Base-by-base conservation (phyloP, 169 alveolate species). In the Toxoplasma gondii region DNA sequence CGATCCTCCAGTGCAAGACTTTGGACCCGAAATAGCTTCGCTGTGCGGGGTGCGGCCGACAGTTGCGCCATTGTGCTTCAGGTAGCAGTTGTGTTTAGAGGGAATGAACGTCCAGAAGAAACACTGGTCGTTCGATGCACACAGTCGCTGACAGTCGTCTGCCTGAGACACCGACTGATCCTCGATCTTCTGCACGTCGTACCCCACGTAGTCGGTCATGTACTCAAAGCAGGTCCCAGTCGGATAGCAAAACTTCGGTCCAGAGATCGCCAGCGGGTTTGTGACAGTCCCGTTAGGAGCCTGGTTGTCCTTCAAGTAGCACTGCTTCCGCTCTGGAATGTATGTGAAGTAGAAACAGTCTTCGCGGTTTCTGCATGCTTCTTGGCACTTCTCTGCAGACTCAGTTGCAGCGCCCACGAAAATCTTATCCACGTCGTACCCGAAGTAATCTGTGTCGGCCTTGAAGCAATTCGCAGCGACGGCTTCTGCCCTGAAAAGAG, bases 1-100 rank as follows among this genome's bases (percentile, higher is more conserved):
- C 78, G 78, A 24, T 4, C 34, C 10, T 4, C 78, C 34, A 12
- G 34, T 44, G 67, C 90, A 82, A 67, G 17, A 36, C 67, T 82
- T 82, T 24, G 90, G 90, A 49, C 90, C 90, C 39, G 90, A 82
- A 31, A 82, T 36, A 7, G 90, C 90, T 24, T 82, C 90, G 24
- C 87, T 78, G 87, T 78, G 87, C 9, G 39, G 24, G 31, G 34
- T 34, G 45, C 87, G 87, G 53, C 87, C 87, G 24, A 38, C 53
- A 31, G 87, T 78, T 36, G 90, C 90, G 39, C 90, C 90, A 12
- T 82, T 24, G 41, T 29, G 31, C 90, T 82, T 82, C 31, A 82
- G 38, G 36, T 82, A 82, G 67, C 90, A 82, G 54, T 41, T 44
- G 54, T 31, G 31, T 29, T 82, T 82, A 31, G 90, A 41, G 10